phyloP scores from a whole-genome alignment of 179 eudicot species.

The Patellifolia procumbens region DNA sequence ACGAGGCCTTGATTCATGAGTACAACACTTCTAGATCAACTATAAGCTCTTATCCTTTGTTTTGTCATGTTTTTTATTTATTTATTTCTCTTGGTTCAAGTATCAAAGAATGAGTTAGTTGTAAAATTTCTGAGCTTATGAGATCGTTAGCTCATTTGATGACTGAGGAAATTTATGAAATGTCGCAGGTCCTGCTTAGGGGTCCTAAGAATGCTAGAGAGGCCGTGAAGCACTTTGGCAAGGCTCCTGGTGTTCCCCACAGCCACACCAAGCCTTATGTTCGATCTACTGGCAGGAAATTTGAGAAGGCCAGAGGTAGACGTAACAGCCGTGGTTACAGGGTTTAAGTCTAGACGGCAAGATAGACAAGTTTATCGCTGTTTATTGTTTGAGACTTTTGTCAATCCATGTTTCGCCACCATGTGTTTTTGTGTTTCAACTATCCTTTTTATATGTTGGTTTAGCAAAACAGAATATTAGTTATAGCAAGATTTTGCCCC shows the following conservation, averaged over 20 bases:
- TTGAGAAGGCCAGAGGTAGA: constrained; percentile 79
- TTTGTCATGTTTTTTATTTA: no score
- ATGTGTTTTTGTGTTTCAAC: not conserved
- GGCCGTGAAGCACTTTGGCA: constrained; percentile 90
- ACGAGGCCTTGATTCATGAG: no score
- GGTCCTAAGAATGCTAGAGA: constrained; percentile 89
- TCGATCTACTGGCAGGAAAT: constrained; percentile 80
- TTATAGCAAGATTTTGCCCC: constrained; percentile 24
- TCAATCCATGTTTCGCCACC: constrained; percentile 2
- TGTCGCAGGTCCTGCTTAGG: constrained; percentile 69
- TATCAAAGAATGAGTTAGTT: no score
- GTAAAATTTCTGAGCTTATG: no score
- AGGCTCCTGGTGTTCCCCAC: constrained; percentile 94
- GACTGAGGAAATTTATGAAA: not conserved
- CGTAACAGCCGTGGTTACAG: constrained; percentile 89
- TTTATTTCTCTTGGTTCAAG: no score
- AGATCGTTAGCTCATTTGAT: no score
- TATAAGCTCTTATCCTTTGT: no score
- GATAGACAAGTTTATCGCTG: not conserved
- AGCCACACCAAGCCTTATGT: constrained; percentile 94
- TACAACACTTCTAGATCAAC: no score
- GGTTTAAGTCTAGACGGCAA: constrained; percentile 34
- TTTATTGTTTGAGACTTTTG: constrained; percentile 24
- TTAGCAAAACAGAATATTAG: constrained; percentile 22
- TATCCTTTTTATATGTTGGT: constrained; percentile 10